phyloP scores from a whole-genome alignment of 108 stramenopile species.

The Stephanodiscus triporus region DNA sequence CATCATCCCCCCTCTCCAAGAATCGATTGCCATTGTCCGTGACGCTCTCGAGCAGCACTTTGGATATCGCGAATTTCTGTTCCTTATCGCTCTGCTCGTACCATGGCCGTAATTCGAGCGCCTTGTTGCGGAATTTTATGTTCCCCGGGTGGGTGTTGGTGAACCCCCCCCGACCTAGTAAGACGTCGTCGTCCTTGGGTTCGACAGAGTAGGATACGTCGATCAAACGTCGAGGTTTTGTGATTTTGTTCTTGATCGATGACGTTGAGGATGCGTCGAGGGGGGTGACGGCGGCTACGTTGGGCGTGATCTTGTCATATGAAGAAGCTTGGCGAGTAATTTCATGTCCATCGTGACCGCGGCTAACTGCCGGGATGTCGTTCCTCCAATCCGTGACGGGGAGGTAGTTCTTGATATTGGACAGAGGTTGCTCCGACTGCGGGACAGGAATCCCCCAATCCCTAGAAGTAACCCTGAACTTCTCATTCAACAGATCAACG shows the following conservation, averaged over 20 bases:
- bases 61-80: constrained; percentile 36
- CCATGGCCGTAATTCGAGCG: constrained; percentile 22
- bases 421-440: neutral
- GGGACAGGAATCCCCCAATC: constrained; percentile 27
- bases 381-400: too few species aligned
- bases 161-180: constrained; percentile 74
- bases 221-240: constrained; percentile 12
- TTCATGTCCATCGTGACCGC: neutral
- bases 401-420: too few species aligned
- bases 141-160: constrained; percentile 77
- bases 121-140: constrained; percentile 58
- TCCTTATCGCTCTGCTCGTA: constrained; percentile 33
- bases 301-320: neutral
- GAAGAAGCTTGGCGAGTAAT: neutral
- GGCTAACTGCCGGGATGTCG: neutral
- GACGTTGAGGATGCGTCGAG: neutral
- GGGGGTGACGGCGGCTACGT: too few species aligned
- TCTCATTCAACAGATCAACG: constrained; percentile 1
- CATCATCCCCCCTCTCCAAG: constrained; percentile 47
- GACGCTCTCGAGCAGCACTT: constrained; percentile 33
- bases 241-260: neutral
- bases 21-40: constrained; percentile 35
- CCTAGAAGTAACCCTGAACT: constrained; percentile 16
- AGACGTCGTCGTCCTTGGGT: constrained; percentile 68
- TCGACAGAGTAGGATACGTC: constrained; percentile 13